These are phyloP conservation scores for Uronychia setigera DNA, from an alignment of 73 alveolate species.

Conservation along the genomic window DNA sequence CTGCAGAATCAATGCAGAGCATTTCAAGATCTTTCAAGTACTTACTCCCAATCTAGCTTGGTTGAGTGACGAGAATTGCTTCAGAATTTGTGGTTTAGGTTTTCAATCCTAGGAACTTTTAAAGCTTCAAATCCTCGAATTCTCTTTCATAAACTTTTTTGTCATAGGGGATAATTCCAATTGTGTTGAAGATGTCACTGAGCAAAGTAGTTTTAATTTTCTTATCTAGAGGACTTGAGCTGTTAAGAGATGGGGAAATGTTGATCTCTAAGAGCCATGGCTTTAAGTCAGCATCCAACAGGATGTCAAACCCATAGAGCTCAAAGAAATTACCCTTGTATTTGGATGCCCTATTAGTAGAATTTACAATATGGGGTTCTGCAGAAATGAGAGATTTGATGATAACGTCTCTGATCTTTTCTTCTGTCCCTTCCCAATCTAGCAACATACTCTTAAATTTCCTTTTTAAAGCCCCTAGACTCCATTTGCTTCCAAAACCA, in stretches of 20 bases:
- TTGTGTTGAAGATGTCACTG: constrained; percentile 78
- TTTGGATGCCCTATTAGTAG: constrained; percentile 61
- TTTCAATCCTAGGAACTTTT: not conserved
- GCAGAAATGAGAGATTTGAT: constrained; percentile 78
- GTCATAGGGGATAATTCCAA: constrained; percentile 89
- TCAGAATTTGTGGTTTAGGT: not conserved
- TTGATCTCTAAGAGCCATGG: constrained; percentile 97
- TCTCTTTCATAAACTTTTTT: constrained; percentile 65
- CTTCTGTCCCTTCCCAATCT: constrained; percentile 58
- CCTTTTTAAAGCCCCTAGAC: constrained; percentile 38
- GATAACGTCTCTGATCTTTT: constrained; percentile 74
- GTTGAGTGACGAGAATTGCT: not conserved
- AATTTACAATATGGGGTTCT: constrained; percentile 68
- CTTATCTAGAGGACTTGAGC: constrained; percentile 90
- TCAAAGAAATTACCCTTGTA: constrained; percentile 86
- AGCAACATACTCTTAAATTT: constrained; percentile 38
- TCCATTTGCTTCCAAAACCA: constrained; percentile 69
- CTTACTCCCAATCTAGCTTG: not conserved
- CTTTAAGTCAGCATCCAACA: constrained; percentile 83
- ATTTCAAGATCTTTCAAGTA: not conserved
- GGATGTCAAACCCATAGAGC: constrained; percentile 93
- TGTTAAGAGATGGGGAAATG: constrained; percentile 87
- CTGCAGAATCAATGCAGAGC: not conserved
- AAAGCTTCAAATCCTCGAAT: not conserved
- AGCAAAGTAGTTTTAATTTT: constrained; percentile 86